Base-by-base conservation (phyloP, 352 stramenopile genomes). In the Plasmopara muralis region DNA sequence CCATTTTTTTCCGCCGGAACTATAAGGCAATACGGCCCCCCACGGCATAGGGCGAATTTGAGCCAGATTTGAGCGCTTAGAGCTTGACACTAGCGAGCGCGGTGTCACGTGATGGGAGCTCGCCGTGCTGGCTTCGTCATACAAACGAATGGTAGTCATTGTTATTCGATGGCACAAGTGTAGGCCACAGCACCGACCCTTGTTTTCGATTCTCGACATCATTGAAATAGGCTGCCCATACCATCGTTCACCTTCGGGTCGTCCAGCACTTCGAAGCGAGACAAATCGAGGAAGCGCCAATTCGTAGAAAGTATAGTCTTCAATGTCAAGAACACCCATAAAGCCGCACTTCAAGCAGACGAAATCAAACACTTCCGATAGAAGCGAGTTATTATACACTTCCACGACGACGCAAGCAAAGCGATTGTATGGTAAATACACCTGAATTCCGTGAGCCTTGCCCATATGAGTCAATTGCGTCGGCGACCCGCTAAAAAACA, bases 81-180 rank as follows among this genome's bases (percentile, higher is more conserved):
- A 83, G 15, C 72, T 89, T n/a, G 75, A 74, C 9, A 87, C 47
- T 13, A 93, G 58, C 29, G 82, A 90, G 9, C 82, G 60, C 1
- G 84, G 84, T 0, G 84, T 95, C 44, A 79, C 70, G 47, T 95
- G 84, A 53, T 95, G 82, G 9, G 78, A 66, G 38, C 84, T 95
- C 5, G 84, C 84, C 15, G 84, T 95, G 50, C 84, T 95, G 2
- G 58, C 73, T 62, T 95, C 84, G 34, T 95, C 84, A 47, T 95
- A 93, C 16, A 95, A 68, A 30, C 84, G 82, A 53, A 95, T 89
- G 2, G 84, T 93, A 29, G 79, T 92, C 74, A 91, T 90, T n/a
- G 70, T 72, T 54, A 89, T 83, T 43, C 81, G 88, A 53, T 95
- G 84, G 35, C 84, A 92, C 43, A 95, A 57, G 49, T 95, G 82